Evolutionary conservation across 805 yeast genomes (phyloP).

Genomic region (Starmerella ratchasimensis): DNA sequence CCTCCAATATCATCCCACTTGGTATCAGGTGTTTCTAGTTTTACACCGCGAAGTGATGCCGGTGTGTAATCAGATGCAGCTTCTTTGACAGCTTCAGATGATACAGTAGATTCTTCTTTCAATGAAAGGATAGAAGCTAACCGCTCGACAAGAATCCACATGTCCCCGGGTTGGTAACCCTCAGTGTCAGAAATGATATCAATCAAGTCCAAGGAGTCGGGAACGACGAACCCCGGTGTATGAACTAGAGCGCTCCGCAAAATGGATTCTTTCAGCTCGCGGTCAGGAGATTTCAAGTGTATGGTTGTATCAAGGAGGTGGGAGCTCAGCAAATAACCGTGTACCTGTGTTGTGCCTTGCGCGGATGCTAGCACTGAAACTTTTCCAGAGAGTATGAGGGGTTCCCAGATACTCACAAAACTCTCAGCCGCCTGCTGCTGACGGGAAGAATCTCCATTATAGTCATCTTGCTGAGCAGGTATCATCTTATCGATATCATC

Average conservation of each 20-base stretch:
- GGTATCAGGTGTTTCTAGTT: conserved; percentile 59
- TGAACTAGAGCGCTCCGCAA: conserved; percentile 32
- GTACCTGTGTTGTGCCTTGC: conserved; percentile 49
- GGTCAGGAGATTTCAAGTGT: conserved; percentile 55
- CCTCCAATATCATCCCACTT: conserved; percentile 91
- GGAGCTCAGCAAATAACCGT: conserved; percentile 45
- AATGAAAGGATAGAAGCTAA: conserved; percentile 20
- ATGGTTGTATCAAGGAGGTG: conserved; percentile 56
- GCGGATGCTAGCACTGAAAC: conserved; percentile 52
- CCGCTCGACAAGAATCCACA: conserved; percentile 58
- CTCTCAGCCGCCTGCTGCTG: conserved; percentile 55
- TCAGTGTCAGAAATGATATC: conserved; percentile 60
- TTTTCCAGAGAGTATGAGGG: conserved; percentile 30
- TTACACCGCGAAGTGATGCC: conserved; percentile 72
- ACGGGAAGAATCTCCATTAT: conserved; percentile 37
- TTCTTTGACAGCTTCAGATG: conserved; percentile 31
- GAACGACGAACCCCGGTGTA: conserved; percentile 24
- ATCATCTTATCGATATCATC: conserved; percentile 69
- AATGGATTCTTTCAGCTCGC: conserved; percentile 40
- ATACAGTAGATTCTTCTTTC: conserved; percentile 1
- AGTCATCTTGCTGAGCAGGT: conserved; percentile 48
- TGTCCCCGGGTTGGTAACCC: conserved; percentile 77
- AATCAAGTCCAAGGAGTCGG: conserved; percentile 22
- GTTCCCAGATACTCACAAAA: conserved; percentile 36
- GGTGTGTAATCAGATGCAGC: conserved; percentile 66